Percentiles rank a stretch among this genome's conserved stretches.
Conservation (phyloP, 352 stramenopile species). For the Pythium rishiriense region DNA sequence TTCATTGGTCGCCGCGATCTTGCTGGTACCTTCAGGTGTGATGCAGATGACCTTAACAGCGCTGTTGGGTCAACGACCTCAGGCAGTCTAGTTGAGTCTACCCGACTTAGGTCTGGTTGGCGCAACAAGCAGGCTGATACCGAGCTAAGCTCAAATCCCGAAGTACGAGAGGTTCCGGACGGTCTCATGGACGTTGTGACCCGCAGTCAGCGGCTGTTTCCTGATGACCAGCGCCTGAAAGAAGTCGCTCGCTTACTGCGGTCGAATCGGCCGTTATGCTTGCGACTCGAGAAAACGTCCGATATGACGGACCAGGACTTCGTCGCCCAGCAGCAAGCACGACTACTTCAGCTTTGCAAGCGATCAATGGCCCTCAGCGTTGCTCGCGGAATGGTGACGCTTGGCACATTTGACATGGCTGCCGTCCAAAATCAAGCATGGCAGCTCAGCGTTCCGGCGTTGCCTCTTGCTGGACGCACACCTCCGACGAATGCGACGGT, state of each 20-base stretch:
- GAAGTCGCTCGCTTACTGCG: conserved; percentile 80
- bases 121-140: background rate
- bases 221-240: conserved; percentile 73
- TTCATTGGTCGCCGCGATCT: conserved; percentile 72
- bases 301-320: conserved; percentile 76
- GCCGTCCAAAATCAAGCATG: conserved; percentile 75
- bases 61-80: conserved; percentile 4
- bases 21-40: conserved; percentile 23
- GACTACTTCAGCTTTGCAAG: conserved; percentile 93
- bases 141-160: background rate
- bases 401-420: conserved; percentile 87
- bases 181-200: conserved; percentile 64
- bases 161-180: conserved; percentile 36
- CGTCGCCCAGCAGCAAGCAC: conserved; percentile 90
- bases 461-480: conserved; percentile 93
- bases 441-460: conserved; percentile 88
- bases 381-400: conserved; percentile 96
- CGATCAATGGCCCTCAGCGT: conserved; percentile 92
- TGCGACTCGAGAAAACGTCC: conserved; percentile 68
- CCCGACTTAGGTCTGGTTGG: conserved; percentile 2
- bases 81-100: conserved; percentile 18
- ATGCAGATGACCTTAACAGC: background rate
- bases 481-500: conserved; percentile 94
- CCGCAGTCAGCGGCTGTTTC: conserved; percentile 63
- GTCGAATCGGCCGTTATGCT: conserved; percentile 65